These are phyloP conservation scores for Colletotrichum falcatum DNA, from an alignment of 2,329 filamentous ascomycete species.

Conservation along the genomic window DNA sequence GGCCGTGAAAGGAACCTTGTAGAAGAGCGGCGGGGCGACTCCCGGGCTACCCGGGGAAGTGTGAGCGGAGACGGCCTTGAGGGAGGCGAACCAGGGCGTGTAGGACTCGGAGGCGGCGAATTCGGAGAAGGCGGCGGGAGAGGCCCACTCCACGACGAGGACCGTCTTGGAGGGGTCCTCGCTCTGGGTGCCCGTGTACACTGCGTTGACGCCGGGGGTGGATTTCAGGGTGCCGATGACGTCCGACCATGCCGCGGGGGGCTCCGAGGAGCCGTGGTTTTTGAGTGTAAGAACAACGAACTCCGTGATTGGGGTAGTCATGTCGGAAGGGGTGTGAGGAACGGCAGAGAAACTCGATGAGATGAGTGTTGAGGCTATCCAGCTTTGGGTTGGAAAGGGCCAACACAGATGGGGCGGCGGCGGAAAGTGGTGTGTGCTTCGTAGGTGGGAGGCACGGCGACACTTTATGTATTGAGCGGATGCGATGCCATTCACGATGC, in stretches of 20 bases:
- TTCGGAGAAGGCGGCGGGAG: conserved; percentile 49
- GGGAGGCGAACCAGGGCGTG: conserved; percentile 54
- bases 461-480: conserved; percentile 5
- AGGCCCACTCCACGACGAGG: conserved; percentile 52
- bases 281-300: conserved; percentile 39
- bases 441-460: neutral
- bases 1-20: conserved; percentile 38
- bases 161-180: conserved; percentile 51
- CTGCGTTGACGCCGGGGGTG: conserved; percentile 48
- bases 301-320: conserved; percentile 36
- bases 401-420: too few species aligned
- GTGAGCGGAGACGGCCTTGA: conserved; percentile 47
- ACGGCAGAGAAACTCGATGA: neutral
- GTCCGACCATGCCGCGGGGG: conserved; percentile 33
- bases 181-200: conserved; percentile 52
- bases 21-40: conserved; percentile 42
- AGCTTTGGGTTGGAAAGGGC: neutral
- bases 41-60: conserved; percentile 14
- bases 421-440: neutral
- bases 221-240: conserved; percentile 38
- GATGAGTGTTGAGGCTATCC: neutral
- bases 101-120: conserved; percentile 57
- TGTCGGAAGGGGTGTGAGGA: neutral
- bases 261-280: conserved; percentile 26
- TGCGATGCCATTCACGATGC: conserved; percentile 20